These are phyloP conservation scores for Mortierella sp. DNA, from an alignment of 371 early-diverging fungal species.

Conservation along the genomic window DNA sequence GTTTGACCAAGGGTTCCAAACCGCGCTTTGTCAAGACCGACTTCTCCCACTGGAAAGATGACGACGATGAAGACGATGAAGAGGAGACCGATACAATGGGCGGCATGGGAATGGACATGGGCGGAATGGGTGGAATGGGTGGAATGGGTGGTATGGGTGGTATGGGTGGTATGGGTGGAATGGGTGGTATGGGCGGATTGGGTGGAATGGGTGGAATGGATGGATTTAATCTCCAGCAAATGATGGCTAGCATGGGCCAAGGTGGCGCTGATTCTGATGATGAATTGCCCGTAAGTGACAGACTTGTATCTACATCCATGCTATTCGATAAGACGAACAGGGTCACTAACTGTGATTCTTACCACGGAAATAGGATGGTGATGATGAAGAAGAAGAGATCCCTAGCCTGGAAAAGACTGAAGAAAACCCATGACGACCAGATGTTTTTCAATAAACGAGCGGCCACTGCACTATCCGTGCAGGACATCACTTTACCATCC, in stretches of 20 bases:
- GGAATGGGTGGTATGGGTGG: conserved; percentile 60
- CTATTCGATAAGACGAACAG: too few species aligned
- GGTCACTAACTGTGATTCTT: too few species aligned
- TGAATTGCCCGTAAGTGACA: too few species aligned
- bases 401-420: too few species aligned
- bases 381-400: too few species aligned
- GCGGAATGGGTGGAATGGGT: conserved; percentile 57
- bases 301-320: too few species aligned
- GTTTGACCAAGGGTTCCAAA: conserved; percentile 76
- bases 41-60: conserved; percentile 92
- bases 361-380: too few species aligned
- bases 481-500: too few species aligned
- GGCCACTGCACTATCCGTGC: too few species aligned
- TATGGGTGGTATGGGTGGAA: conserved; percentile 64
- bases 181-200: conserved; percentile 64
- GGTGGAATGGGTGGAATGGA: conserved; percentile 53
- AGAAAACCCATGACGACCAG: too few species aligned
- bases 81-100: conserved; percentile 22
- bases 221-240: conserved; percentile 38
- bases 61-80: conserved; percentile 93
- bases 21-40: conserved; percentile 89
- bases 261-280: too few species aligned
- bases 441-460: too few species aligned
- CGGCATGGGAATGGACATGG: conserved; percentile 71
- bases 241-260: conserved; percentile 48